phyloP scores from a whole-genome alignment of 2,329 filamentous ascomycete species.

The Talaromyces sp. region DNA sequence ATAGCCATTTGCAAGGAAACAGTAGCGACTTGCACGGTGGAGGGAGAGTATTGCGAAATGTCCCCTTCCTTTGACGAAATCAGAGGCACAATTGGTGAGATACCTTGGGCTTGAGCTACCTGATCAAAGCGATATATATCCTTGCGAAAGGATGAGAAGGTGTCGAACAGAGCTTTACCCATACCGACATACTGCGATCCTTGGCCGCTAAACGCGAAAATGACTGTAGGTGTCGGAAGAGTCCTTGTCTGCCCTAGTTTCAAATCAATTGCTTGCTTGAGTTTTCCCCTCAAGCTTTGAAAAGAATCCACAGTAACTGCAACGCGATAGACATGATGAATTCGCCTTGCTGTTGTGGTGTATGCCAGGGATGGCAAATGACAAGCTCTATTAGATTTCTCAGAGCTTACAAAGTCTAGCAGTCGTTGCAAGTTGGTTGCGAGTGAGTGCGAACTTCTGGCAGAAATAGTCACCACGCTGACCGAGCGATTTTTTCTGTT shows the following conservation, averaged over 20 bases:
- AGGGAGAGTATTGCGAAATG: too few species aligned
- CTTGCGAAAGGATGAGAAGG: conserved; percentile 20
- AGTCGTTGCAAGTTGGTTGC: too few species aligned
- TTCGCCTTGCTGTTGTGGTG: conserved; percentile 58
- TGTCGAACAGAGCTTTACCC: conserved; percentile 26
- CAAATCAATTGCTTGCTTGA: too few species aligned
- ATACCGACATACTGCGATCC: conserved; percentile 32
- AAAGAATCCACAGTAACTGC: too few species aligned
- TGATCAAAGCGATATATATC: conserved; percentile 23
- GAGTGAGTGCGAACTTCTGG: too few species aligned
- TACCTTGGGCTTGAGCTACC: conserved; percentile 21
- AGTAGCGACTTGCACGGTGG: conserved; percentile 33
- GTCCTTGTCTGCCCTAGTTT: too few species aligned
- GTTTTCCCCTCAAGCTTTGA: too few species aligned
- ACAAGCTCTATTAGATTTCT: too few species aligned
- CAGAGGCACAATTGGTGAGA: too few species aligned
- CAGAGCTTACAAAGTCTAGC: too few species aligned
- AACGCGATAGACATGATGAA: conserved; percentile 42
- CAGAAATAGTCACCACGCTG: conserved; percentile 53
- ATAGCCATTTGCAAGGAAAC: conserved; percentile 36
- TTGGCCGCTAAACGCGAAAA: conserved; percentile 36
- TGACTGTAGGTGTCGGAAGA: conserved; percentile 14
- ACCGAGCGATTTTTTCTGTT: too few species aligned
- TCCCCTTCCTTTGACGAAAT: too few species aligned
- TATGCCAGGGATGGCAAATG: conserved; percentile 61